phyloP scores from a whole-genome alignment of 768 basidiomycete species.

The Collybiopsis luxurians region DNA sequence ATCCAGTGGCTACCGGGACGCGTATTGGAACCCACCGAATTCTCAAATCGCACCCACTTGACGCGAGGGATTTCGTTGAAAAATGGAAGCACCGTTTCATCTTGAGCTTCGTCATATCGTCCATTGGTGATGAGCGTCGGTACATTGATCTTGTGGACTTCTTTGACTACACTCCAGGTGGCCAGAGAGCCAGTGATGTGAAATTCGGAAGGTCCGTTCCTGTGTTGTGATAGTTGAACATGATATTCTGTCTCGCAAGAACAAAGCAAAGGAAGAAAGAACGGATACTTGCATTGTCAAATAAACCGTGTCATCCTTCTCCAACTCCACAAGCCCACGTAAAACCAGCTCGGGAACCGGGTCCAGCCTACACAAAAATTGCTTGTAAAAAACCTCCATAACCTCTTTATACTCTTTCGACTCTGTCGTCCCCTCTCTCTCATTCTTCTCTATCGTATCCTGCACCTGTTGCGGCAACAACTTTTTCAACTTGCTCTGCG shows the following conservation, averaged over 20 bases:
- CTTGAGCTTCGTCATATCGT: conserved; percentile 34
- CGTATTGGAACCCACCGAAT: conserved; percentile 15
- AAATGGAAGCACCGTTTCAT: conserved; percentile 29
- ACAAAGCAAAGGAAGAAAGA: not conserved
- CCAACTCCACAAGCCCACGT: conserved; percentile 19
- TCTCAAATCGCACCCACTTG: conserved; percentile 27
- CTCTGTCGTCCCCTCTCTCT: conserved; percentile 25
- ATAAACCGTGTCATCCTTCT: conserved; percentile 34
- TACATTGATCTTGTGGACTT: conserved; percentile 20
- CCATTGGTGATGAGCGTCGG: conserved; percentile 34
- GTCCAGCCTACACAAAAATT: conserved; percentile 22
- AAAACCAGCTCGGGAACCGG: conserved; percentile 25
- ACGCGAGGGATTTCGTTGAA: conserved; percentile 25
- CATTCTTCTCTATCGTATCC: conserved; percentile 25
- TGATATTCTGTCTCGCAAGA: not conserved
- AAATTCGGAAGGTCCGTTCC: conserved; percentile 29
- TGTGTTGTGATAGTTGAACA: too few species aligned
- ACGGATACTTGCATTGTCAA: conserved; percentile 26
- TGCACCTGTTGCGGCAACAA: conserved; percentile 29
- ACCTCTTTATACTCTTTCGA: conserved; percentile 28
- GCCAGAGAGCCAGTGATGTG: conserved; percentile 20
- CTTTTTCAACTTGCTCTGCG: conserved; percentile 19
- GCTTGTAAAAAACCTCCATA: conserved; percentile 22
- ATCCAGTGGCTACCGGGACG: too few species aligned
- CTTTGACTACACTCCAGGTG: conserved; percentile 23